Base-by-base conservation (phyloP, 1,284 basidiomycete genomes). In the Mycocalia duriaeana region DNA sequence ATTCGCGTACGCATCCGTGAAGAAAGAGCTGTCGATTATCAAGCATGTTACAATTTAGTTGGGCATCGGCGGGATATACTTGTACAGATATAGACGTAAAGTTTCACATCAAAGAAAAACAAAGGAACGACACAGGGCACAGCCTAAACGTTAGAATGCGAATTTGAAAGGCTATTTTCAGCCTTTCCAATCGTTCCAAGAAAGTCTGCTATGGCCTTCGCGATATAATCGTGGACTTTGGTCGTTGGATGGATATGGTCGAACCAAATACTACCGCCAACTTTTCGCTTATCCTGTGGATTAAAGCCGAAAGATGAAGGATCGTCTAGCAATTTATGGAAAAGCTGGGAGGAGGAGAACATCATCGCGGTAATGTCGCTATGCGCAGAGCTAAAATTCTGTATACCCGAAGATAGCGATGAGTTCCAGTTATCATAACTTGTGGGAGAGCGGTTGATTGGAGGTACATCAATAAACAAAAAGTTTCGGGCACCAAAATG, bases 381-480 rank as follows among this genome's bases (percentile, higher is more conserved):
- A 50, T 79, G 73, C 1, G 43, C 54, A 3, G 57, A 25, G 1
- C 63, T 57, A 54, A 82, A 82, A 3, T 53, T 46, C 5, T 57
- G 41, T 3, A 69, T 58, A 1, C 54, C 57, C 14, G 59, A 45
- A 3, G 53, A 54, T 7, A 82, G 64, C 4, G 51, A 42, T 2
- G 44, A 47, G 53, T 84, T 82, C 79, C 80, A 84, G 6, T 52
- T 55, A 11, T 53, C 49, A 51, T 62, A 71, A 74, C 76, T 63
- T 26, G 60, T 70, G 13, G 80, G 79, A 25, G 71, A 65, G 34
- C 71, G 64, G 41, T 81, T 55, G 8, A 84, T 73, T 0, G 82
- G 79, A 5, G 82, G 82, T 1, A 84, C 68, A 51, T 84, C 77
- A 8, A 85, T 67, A 53, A 84, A 76, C 25, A 83, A 55, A 55